phyloP scores from a whole-genome alignment of 169 alveolate species.

The Plasmodium gonderi region DNA sequence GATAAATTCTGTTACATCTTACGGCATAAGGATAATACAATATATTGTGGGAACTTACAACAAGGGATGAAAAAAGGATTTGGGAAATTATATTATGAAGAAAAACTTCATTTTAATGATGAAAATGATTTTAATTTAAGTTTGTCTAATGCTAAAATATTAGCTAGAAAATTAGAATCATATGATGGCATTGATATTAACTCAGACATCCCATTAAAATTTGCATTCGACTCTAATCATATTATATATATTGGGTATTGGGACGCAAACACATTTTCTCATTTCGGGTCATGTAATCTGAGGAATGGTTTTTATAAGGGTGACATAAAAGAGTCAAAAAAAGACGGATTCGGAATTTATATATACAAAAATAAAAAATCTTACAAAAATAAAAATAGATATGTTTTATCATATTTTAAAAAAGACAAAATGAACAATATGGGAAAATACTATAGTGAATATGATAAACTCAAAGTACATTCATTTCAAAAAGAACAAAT shows the following conservation, averaged over 20 bases:
- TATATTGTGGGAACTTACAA: conserved; percentile 63
- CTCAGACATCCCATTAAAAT: conserved; percentile 46
- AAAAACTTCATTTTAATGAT: conserved; percentile 27
- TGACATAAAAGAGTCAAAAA: conserved; percentile 60
- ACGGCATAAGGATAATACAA: conserved; percentile 73
- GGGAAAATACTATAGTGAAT: conserved; percentile 72
- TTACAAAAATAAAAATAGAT: conserved; percentile 71
- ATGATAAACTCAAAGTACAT: conserved; percentile 71
- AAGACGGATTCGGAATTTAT: conserved; percentile 73
- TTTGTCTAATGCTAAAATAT: conserved; percentile 39
- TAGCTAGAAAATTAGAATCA: conserved; percentile 62
- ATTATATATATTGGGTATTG: conserved; percentile 67
- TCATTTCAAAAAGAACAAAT: conserved; percentile 65
- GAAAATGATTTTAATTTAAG: conserved; percentile 52
- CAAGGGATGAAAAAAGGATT: conserved; percentile 70
- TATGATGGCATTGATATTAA: conserved; percentile 56
- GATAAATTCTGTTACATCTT: conserved; percentile 71
- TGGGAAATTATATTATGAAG: conserved; percentile 75
- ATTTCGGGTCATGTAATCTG: conserved; percentile 72
- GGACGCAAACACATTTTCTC: conserved; percentile 47
- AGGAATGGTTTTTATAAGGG: conserved; percentile 74
- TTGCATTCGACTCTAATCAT: conserved; percentile 47
- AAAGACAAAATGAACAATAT: conserved; percentile 45
- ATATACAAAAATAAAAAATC: conserved; percentile 72
- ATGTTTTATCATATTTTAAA: conserved; percentile 68